Percentiles rank a stretch among this genome's conserved stretches.
These are phyloP conservation scores for Mycena rebaudengoi DNA, from an alignment of 768 basidiomycete species.

Conservation along the genomic window DNA sequence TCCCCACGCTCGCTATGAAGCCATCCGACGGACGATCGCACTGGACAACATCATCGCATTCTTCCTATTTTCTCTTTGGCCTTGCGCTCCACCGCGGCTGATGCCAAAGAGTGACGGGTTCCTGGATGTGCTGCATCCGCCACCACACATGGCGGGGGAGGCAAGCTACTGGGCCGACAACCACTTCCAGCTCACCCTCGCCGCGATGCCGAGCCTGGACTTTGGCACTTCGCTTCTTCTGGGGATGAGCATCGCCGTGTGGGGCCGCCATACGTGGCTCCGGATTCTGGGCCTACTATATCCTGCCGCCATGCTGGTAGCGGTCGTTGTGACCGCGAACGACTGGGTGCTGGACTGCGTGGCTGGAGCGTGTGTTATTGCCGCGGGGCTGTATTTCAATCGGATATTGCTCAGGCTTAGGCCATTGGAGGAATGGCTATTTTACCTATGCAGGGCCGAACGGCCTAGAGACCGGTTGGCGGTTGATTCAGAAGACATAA, in stretches of 20 bases:
- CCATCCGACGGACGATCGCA: conserved; percentile 2
- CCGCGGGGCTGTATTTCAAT: neutral
- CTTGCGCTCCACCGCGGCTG: neutral
- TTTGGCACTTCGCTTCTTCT: neutral
- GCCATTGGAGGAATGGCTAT: conserved; percentile 7
- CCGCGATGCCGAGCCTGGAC: conserved; percentile 2
- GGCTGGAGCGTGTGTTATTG: neutral
- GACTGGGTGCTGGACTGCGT: conserved; percentile 9
- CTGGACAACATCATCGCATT: conserved; percentile 1
- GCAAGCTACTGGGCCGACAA: neutral
- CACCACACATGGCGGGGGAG: neutral
- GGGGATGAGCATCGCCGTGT: neutral
- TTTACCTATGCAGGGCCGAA: neutral
- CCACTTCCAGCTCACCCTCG: neutral
- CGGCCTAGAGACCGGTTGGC: too few relatives aligned
- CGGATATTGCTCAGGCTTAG: neutral
- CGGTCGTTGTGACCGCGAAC: conserved; percentile 10
- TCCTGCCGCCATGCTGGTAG: neutral
- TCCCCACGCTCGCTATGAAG: conserved; percentile 2
- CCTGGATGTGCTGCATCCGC: conserved; percentile 9
- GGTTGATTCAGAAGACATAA: too few relatives aligned
- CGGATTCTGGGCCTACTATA: conserved; percentile 3
- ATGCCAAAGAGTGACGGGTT: conserved; percentile 5
- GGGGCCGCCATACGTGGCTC: conserved; percentile 11
- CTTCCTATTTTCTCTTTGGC: neutral